These are phyloP conservation scores for Colletotrichum cereale DNA, from an alignment of 2,329 filamentous ascomycete species.

Conservation along the genomic window DNA sequence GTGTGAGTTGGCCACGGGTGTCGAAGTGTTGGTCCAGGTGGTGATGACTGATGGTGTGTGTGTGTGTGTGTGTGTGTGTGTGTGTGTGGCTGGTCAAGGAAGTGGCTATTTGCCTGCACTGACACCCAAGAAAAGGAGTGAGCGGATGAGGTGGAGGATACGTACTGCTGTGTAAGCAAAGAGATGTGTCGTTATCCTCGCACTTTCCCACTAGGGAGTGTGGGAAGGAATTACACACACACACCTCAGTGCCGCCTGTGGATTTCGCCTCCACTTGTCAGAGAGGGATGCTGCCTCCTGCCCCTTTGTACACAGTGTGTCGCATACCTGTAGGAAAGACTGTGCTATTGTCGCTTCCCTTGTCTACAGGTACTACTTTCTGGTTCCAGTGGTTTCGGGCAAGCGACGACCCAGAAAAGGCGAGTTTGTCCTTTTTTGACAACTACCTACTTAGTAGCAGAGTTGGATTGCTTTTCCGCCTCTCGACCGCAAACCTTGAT, in stretches of 20 bases:
- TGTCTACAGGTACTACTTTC: neutral
- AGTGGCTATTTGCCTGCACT: constrained; percentile 21
- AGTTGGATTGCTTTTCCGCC: neutral
- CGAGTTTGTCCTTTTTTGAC: neutral
- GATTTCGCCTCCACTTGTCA: constrained; percentile 1
- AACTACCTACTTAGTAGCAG: neutral
- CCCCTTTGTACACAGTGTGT: constrained; percentile 29
- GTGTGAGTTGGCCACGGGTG: constrained; percentile 18
- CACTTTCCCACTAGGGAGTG: too few relatives aligned
- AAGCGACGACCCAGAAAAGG: neutral
- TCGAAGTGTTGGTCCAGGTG: constrained; percentile 25
- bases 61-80: constrained; percentile 10
- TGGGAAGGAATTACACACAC: too few relatives aligned
- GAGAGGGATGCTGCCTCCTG: neutral
- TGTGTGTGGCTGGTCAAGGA: constrained; percentile 8
- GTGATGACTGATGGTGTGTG: neutral
- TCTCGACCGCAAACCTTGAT: neutral
- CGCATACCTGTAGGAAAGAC: neutral
- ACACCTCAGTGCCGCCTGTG: neutral
- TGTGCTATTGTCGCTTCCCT: neutral
- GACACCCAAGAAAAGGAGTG: constrained; percentile 29
- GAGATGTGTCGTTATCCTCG: neutral
- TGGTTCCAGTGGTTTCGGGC: constrained; percentile 1
- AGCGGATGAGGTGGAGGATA: neutral
- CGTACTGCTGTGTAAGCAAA: neutral